Percentiles rank a stretch among this genome's conserved stretches.
Conservation (phyloP, 1,139 yeast species). For the Saccharomyces hybrid region DNA sequence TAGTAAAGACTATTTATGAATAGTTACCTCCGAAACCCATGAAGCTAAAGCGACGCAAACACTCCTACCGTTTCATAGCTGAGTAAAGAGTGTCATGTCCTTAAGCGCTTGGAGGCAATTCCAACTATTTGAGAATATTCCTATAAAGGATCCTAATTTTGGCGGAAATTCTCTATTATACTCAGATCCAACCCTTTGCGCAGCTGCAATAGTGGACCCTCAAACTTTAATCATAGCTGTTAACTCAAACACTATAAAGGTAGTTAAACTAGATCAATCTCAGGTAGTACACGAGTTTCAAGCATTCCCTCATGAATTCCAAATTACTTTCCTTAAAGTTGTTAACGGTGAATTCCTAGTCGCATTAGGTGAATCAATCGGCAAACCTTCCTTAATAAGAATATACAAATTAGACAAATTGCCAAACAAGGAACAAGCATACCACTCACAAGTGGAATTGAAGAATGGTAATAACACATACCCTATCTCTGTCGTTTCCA, state of each 20-base stretch:
- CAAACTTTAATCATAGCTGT: slow-evolving; percentile 55
- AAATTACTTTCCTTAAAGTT: slow-evolving; percentile 49
- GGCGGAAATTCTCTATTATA: slow-evolving; percentile 57
- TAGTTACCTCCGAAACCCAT: background rate
- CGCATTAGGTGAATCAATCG: slow-evolving; percentile 69
- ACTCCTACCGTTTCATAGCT: background rate
- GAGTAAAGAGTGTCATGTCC: background rate
- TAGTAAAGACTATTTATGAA: background rate
- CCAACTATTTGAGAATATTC: slow-evolving; percentile 76
- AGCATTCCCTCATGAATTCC: slow-evolving; percentile 61
- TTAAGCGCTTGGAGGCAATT: slow-evolving; percentile 59
- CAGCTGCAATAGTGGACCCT: slow-evolving; percentile 46
- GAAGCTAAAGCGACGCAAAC: background rate
- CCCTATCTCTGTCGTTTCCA: slow-evolving; percentile 63
- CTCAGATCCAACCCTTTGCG: slow-evolving; percentile 66
- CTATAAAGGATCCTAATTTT: slow-evolving; percentile 74
- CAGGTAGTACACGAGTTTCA: slow-evolving; percentile 43
- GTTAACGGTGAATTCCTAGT: slow-evolving; percentile 47
- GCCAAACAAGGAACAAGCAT: slow-evolving; percentile 35
- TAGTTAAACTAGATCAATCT: slow-evolving; percentile 46
- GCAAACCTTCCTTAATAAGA: slow-evolving; percentile 57
- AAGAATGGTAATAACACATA: slow-evolving; percentile 54
- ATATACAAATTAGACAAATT: slow-evolving; percentile 64
- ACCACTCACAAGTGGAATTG: slow-evolving; percentile 38
- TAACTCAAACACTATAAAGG: slow-evolving; percentile 46